phyloP scores from a whole-genome alignment of 176 grass and related monocot species.

The Zoysia pacifica region DNA sequence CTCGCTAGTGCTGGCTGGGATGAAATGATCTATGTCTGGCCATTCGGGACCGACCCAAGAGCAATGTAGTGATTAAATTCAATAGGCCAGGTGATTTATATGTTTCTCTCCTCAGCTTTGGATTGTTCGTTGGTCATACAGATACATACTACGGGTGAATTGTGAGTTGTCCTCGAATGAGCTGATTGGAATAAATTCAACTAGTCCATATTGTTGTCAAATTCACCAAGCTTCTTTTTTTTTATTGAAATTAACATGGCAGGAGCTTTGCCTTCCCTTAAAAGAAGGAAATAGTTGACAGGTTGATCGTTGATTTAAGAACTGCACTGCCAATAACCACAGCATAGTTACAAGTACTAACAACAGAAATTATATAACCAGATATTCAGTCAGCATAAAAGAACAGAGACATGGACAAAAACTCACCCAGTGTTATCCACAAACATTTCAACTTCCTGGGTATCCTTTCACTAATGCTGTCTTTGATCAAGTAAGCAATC shows the following conservation, averaged over 20 bases:
- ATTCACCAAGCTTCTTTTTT: background rate
- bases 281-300: background rate
- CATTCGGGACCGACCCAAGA: slow-evolving; percentile 73
- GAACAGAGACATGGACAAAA: background rate
- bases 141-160: slow-evolving; percentile 21
- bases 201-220: background rate
- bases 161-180: slow-evolving; percentile 3
- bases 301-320: background rate
- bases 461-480: background rate
- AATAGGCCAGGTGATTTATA: slow-evolving; percentile 24
- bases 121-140: slow-evolving; percentile 21
- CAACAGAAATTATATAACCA: background rate
- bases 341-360: background rate
- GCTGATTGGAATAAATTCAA: slow-evolving; percentile 6
- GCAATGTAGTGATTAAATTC: slow-evolving; percentile 39
- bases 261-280: background rate
- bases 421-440: background rate
- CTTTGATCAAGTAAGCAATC: background rate
- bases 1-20: slow-evolving; percentile 89
- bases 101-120: slow-evolving; percentile 16
- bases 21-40: slow-evolving; percentile 77
- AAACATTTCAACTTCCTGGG: background rate
- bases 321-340: background rate
- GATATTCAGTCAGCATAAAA: background rate
- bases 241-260: background rate